These are phyloP conservation scores for Fusarium devonianum DNA, from an alignment of 2,329 filamentous ascomycete species.

Conservation along the genomic window DNA sequence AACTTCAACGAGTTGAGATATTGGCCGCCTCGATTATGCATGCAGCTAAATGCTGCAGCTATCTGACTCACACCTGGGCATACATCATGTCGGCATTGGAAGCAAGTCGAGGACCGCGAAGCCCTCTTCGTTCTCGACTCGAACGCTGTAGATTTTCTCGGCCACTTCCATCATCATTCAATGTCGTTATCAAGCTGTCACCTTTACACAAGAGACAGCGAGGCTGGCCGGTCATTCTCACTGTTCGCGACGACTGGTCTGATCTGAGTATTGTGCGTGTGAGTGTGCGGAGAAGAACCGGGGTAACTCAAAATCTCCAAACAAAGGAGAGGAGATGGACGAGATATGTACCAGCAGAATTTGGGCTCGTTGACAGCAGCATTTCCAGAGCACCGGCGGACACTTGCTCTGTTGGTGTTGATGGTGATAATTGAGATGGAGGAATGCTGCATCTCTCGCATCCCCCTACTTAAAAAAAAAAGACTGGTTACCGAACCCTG, in stretches of 20 bases:
- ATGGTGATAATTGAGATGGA: no score
- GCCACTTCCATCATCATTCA: not conserved
- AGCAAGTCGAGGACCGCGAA: not conserved
- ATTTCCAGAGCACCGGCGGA: no score
- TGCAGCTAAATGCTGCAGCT: not conserved
- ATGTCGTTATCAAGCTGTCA: not conserved
- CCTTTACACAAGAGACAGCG: not conserved
- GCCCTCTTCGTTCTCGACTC: not conserved
- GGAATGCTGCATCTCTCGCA: no score
- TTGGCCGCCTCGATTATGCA: not conserved
- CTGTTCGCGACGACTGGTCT: not conserved
- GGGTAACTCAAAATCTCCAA: not conserved
- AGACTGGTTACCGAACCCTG: no score
- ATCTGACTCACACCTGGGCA: not conserved
- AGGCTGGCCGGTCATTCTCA: not conserved
- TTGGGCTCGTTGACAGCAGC: no score
- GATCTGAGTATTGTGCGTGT: no score
- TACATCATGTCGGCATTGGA: not conserved
- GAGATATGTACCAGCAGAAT: no score
- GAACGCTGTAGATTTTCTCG: not conserved
- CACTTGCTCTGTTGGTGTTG: no score
- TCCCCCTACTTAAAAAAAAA: no score
- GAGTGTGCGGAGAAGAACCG: no score
- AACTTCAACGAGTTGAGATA: not conserved
- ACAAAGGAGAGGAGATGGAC: not conserved